Percentiles rank a stretch among this genome's conserved stretches.
Conservation (phyloP, 192 early-diverging fungal genomes). For the Paraglomus brasilianum region DNA sequence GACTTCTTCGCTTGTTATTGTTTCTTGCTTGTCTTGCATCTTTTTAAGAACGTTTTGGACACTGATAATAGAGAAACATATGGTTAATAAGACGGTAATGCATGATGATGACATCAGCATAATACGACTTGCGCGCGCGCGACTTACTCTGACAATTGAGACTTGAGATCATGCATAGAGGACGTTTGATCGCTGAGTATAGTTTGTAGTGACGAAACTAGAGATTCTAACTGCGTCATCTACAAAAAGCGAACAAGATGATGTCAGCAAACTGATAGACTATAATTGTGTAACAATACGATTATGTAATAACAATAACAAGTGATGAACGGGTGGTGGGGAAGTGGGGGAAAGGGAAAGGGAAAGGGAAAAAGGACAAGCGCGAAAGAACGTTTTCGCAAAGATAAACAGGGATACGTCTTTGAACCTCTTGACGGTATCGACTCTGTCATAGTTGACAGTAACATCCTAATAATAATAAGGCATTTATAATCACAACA, state of each 20-base stretch:
- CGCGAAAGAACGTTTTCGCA: too few species aligned
- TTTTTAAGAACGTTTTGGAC: constrained; percentile 38
- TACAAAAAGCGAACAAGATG: constrained; percentile 1
- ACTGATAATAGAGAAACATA: constrained; percentile 20
- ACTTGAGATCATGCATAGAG: constrained; percentile 38
- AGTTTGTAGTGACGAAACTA: constrained; percentile 38
- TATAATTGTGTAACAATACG: background rate
- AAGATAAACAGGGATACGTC: too few species aligned
- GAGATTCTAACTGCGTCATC: constrained; percentile 40
- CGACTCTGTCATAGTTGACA: too few species aligned
- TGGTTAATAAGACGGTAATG: background rate
- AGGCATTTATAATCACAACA: too few species aligned
- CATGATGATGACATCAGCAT: background rate
- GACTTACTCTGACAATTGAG: constrained; percentile 43
- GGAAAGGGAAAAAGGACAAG: background rate
- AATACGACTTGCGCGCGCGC: too few species aligned
- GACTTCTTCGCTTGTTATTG: constrained; percentile 36
- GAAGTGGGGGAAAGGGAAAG: background rate
- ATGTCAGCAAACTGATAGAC: too few species aligned
- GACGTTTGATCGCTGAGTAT: constrained; percentile 42
- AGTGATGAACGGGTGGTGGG: background rate
- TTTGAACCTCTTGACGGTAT: too few species aligned
- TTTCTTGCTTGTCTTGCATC: constrained; percentile 38
- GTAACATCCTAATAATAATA: too few species aligned
- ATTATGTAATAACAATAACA: background rate